Base-by-base conservation (phyloP, 2,329 filamentous ascomycete genomes). In the Annulohypoxylon truncatum region DNA sequence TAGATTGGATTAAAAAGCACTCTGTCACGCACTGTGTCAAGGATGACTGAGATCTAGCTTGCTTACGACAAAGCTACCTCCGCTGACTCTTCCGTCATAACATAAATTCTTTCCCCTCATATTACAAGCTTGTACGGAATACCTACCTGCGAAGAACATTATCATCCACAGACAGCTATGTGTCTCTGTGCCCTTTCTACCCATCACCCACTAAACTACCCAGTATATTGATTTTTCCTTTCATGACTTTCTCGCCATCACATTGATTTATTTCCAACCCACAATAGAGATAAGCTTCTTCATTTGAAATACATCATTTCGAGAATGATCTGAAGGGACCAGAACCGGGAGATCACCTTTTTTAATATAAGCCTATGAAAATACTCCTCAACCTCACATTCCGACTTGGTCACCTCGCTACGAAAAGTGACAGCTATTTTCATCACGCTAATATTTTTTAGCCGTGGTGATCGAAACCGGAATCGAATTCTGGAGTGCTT, bases 51-150 rank as follows among this genome's bases (percentile, higher is more conserved):
- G 52, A 42, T 48, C 46, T 13, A 18, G 47, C 44, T 40, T 52
- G 46, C 15, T 9, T 40, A 51, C 38, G 42, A 56, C 57, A 61
- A 48, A 55, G 60, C 56, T 66, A 66, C 59, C 50, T 66, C 58
- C 51, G 38, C 53, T 61, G 46, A 64, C 47, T 44, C 59, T 63
- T 61, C 65, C 61, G 55, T 66, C 67, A 68, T 68, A 47, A 70
- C 61, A 65, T 67, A 61, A 68, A 67, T 53, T 68, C 53, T 28
- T 56, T 58, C 52, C 59, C 61, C 61, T 67, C 67, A 64, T 67
- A 67, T 67, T 67, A 20, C 58, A 61, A 53, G 63, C 56, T 69
- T 70, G 61, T 70, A 42, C 18, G 38, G 38, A 42, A 42, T 42
- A 42, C 38, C 38, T 42, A 67, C 65, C 65, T 68, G 20, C 35